Evolutionary conservation across 2,329 filamentous ascomycete species (phyloP).

Genomic region (Nannizziopsis arthrosporioides): DNA sequence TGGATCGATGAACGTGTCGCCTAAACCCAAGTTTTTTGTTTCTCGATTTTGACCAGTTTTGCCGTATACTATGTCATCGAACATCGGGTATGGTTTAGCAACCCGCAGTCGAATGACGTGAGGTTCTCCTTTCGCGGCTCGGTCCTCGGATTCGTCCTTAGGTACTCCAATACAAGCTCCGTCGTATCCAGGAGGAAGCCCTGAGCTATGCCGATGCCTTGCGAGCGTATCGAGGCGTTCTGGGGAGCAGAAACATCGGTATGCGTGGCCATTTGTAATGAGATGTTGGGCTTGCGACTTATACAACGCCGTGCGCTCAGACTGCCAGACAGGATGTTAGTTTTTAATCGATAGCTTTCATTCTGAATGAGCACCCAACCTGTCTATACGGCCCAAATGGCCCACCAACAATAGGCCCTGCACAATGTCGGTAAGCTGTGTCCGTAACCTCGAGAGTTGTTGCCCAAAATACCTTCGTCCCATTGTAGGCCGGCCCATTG

Average conservation of each 20-base stretch:
- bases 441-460: not conserved
- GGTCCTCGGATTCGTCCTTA: conserved; percentile 55
- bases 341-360: not conserved
- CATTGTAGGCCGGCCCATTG: conserved; percentile 80
- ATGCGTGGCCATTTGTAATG: conserved; percentile 61
- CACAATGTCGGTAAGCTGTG: conserved; percentile 8
- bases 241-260: conserved; percentile 81
- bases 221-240: conserved; percentile 59
- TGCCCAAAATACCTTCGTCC: conserved; percentile 62
- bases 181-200: conserved; percentile 52
- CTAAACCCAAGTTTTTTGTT: conserved; percentile 28
- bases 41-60: conserved; percentile 39
- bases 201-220: conserved; percentile 48
- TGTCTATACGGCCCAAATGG: conserved; percentile 77
- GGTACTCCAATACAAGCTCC: conserved; percentile 61
- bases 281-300: conserved; percentile 57
- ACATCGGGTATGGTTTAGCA: conserved; percentile 50
- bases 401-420: conserved; percentile 69
- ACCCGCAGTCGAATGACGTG: conserved; percentile 68
- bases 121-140: conserved; percentile 55
- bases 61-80: conserved; percentile 72
- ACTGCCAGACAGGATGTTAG: conserved; percentile 40
- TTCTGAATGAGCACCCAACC: conserved; percentile 35
- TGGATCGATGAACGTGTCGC: conserved; percentile 58
- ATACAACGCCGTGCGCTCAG: conserved; percentile 66